These are phyloP conservation scores for Ceratocystis diversiconidia DNA, from an alignment of 2,329 filamentous ascomycete species.

Conservation along the genomic window DNA sequence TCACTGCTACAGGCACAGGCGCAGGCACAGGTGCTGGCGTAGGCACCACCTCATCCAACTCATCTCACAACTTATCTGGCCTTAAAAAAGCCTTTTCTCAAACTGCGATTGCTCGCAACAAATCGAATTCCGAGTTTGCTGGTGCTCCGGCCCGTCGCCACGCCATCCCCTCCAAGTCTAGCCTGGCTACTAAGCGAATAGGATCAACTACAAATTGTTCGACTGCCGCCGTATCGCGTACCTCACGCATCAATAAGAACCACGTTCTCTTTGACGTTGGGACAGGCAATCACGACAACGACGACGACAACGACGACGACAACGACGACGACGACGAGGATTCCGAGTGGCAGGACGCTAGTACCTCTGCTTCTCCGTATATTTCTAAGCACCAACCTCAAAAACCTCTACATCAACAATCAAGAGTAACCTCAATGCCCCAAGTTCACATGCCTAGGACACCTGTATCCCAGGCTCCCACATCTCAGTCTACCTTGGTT, in stretches of 20 bases:
- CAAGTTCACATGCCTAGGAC: background rate
- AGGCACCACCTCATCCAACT: background rate
- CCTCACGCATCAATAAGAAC: slow-evolving; percentile 32
- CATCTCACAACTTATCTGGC: background rate
- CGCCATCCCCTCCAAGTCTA: slow-evolving; percentile 42
- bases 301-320: slow-evolving; percentile 38
- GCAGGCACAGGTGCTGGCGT: background rate
- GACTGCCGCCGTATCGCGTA: slow-evolving; percentile 29
- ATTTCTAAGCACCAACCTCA: slow-evolving; percentile 18
- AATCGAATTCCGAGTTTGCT: slow-evolving; percentile 28
- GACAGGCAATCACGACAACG: slow-evolving; percentile 29
- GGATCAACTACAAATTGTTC: slow-evolving; percentile 22
- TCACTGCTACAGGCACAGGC: background rate
- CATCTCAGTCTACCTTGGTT: slow-evolving; percentile 3
- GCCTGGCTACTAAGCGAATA: slow-evolving; percentile 37
- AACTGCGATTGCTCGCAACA: slow-evolving; percentile 16
- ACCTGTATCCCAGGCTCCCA: background rate
- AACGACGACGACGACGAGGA: slow-evolving; percentile 30
- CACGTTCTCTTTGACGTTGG: slow-evolving; percentile 53
- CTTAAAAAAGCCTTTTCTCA: slow-evolving; percentile 17
- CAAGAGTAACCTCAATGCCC: slow-evolving; percentile 17
- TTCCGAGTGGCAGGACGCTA: slow-evolving; percentile 55
- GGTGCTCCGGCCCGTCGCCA: slow-evolving; percentile 34
- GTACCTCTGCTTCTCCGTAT: slow-evolving; percentile 47
- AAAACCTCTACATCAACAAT: background rate